Base-by-base conservation (phyloP, 257 asterid genomes). In the Coffea eugenioides region DNA sequence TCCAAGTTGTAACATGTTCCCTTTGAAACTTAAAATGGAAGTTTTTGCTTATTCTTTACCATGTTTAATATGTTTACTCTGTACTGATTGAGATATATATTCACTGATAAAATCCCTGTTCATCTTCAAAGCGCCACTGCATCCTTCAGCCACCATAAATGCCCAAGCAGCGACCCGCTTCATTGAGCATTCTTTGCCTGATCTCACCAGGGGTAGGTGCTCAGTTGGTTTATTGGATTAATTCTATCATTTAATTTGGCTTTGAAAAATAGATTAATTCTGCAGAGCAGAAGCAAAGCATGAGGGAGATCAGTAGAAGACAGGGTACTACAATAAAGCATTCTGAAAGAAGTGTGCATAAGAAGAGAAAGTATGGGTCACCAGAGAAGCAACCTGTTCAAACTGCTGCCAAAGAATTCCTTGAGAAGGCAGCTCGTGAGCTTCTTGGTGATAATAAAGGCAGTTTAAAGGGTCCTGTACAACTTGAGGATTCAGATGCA, bases 341-440 rank as follows among this genome's bases (percentile, higher is more conserved):
- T 81, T 11, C 83, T 79, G 97, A 92, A 75, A 88, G 76, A 87
- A 86, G 34, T 84, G 71, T 61, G 80, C 90, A 88, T 16, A 95
- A 92, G 90, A 96, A 86, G 91, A 91, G 98, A 87, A 96, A 92
- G 80, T 86, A 79, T 83, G 93, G 85, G 73, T 82, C 94, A 52
- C 27, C 86, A 4, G 97, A 90, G 84, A 94, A 86, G 82, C 94
- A 90, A 87, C 88, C 97, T 78, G 94, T 94, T 83, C 89, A 88
- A 81, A 75, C 87, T 83, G 97, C 97, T 69, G 95, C 99, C 62
- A 90, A 96, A 86, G 98, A 91, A 79, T 96, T 96, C 86, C 99
- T 96, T 77, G 95, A 96, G 88, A 96, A 96, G 89, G 99, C 98
- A 75, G 87, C 98, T 48, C 85, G 85, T 79, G 99, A 96, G 86